Evolutionary conservation across 108 stramenopile genomes (phyloP).

Genomic region (Nannochloropsis salina): DNA sequence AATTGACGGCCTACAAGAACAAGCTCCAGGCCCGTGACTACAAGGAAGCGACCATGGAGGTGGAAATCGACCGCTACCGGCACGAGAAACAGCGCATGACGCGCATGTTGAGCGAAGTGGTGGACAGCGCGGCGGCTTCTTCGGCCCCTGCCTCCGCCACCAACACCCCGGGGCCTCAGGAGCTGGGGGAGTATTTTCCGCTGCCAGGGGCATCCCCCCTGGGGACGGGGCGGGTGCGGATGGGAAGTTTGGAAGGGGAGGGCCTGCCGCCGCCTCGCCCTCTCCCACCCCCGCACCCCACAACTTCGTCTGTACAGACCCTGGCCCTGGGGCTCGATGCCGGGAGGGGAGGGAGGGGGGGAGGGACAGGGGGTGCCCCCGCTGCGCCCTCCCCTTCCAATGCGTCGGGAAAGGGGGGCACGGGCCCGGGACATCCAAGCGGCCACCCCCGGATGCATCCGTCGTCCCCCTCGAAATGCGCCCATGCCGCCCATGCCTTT

Average conservation of each 20-base stretch:
- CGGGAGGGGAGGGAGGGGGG: not conserved
- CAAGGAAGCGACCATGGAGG: not conserved
- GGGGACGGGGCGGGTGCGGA: not conserved
- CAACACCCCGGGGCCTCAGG: not conserved
- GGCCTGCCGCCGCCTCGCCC: not conserved
- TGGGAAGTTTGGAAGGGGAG: not conserved
- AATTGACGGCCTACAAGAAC: not conserved
- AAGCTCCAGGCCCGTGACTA: not conserved
- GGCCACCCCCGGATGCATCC: too few species aligned
- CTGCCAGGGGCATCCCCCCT: not conserved
- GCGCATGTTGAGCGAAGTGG: not conserved
- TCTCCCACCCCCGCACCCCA: not conserved
- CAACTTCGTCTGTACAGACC: not conserved
- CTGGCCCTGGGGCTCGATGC: not conserved
- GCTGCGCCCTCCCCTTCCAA: not conserved
- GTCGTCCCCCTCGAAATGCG: too few species aligned
- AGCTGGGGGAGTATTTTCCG: not conserved
- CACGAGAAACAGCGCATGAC: constrained; percentile 8
- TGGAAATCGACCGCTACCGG: not conserved
- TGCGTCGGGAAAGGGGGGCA: too few species aligned
- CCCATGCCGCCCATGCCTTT: too few species aligned
- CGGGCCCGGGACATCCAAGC: too few species aligned
- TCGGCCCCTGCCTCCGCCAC: not conserved
- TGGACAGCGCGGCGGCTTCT: not conserved
- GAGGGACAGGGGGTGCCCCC: not conserved